Evolutionary conservation across 2,329 filamentous ascomycete genomes (phyloP), one percentile per base, ranked within the genome.

Genomic region (Lecanicillium sp.): DNA sequence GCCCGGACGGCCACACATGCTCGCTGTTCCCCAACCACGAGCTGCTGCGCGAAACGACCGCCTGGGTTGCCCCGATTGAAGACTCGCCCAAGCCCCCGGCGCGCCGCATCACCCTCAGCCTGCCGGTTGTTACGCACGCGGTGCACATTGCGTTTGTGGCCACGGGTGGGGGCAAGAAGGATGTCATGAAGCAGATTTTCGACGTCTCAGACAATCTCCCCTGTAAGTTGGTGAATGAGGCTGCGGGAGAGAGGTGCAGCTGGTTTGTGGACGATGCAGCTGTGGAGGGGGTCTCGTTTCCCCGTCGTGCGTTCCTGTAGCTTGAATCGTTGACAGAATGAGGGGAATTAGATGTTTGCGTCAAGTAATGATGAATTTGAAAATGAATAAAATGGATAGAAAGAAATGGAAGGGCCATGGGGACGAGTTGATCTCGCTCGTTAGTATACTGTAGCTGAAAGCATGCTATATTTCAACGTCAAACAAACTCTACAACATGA

Each of bases 1-100:
- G 92, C 0, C 90, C 92, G 12, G 92, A 96, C 60, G 92, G 92
- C 37, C 92, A 98, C 68, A 96, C 92, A 25, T 96, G 92, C 79
- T 92, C 84, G 52, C 71, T 98, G 37, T 98, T 98, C 71, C 92
- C 92, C 5, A 83, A 83, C 40, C 90, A 95, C 58, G 76, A 82
- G 42, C 74, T 96, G 38, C 74, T 52, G 49, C 80, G 88, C 47
- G 90, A 96, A 67, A 77, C 77, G 27, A 82, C 80, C 53, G 87
- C 90, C 38, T 98, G 92, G 92, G 87, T 96, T 31, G 83, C 89
- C 12, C 78, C 87, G 33, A 94, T 95, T 55, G 80, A 83, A 54
- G 86, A 96, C 67, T 94, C 87, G 31, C 92, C 92, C 36, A 98
- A 98, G 74, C 90, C 90, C 29, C 92, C 92, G 33, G 75, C 87